These are phyloP conservation scores for Sugiyamaella chiloensis DNA, from an alignment of 805 yeast species.

Conservation along the genomic window DNA sequence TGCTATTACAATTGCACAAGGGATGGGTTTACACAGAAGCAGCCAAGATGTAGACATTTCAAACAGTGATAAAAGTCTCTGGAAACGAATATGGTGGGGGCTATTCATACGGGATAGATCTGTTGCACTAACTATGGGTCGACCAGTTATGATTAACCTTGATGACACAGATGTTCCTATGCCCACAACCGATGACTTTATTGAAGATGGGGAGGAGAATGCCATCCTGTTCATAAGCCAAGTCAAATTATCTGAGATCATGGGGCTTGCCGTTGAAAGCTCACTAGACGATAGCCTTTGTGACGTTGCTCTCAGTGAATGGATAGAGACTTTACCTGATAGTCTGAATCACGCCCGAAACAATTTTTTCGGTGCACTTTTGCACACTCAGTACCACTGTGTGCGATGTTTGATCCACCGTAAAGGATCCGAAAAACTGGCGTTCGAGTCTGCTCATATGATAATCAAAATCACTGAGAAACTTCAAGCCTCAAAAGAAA, in stretches of 20 bases:
- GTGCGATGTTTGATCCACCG: conserved; percentile 69
- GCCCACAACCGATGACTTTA: conserved; percentile 63
- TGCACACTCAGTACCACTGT: conserved; percentile 69
- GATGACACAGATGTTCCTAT: conserved; percentile 77
- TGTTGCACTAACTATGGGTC: conserved; percentile 68
- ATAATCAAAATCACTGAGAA: conserved; percentile 61
- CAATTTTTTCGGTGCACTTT: conserved; percentile 53
- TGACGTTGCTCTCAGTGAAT: conserved; percentile 71
- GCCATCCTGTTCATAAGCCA: conserved; percentile 58
- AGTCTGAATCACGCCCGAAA: conserved; percentile 58
- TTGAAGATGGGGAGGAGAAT: conserved; percentile 49
- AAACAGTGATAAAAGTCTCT: conserved; percentile 44
- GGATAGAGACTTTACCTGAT: conserved; percentile 67
- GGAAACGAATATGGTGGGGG: conserved; percentile 77
- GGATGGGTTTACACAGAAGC: conserved; percentile 69
- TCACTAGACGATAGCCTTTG: conserved; percentile 56
- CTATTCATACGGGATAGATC: conserved; percentile 67
- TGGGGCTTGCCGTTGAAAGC: conserved; percentile 60
- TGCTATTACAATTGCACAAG: conserved; percentile 69
- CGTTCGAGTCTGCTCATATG: conserved; percentile 78
- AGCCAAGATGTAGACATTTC: conserved; percentile 39
- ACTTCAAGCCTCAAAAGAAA: conserved; percentile 47
- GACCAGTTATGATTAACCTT: conserved; percentile 64
- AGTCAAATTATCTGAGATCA: conserved; percentile 65
- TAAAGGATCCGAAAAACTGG: conserved; percentile 75